Conservation (phyloP, 2,329 filamentous ascomycete species). For the Fusarium sp. region DNA sequence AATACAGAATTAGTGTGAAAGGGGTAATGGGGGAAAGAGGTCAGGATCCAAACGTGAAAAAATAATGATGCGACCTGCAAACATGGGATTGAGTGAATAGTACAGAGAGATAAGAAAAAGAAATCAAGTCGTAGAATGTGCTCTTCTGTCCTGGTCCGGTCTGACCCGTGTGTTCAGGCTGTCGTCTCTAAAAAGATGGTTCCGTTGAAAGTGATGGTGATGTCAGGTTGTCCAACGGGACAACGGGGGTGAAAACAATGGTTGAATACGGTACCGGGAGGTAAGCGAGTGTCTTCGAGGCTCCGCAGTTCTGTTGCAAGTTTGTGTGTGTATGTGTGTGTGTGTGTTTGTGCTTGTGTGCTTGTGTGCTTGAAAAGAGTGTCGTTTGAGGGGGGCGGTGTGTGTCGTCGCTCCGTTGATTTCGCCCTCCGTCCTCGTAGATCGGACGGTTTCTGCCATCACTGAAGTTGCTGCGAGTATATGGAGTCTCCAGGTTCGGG, state of each 20-base stretch:
- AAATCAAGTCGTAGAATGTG: conserved; percentile 34
- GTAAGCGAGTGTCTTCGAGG: conserved; percentile 22
- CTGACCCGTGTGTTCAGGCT: conserved; percentile 27
- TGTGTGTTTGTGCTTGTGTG: not conserved
- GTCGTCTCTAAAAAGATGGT: conserved; percentile 27
- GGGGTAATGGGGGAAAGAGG: conserved; percentile 30
- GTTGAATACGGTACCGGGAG: not conserved
- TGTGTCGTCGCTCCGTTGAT: conserved; percentile 20
- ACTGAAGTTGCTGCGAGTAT: conserved; percentile 63
- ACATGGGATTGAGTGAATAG: conserved; percentile 34
- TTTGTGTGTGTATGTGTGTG: not conserved
- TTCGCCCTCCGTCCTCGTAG: conserved; percentile 8
- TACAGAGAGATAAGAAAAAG: conserved; percentile 29
- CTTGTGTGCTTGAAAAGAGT: not conserved
- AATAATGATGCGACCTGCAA: conserved; percentile 37
- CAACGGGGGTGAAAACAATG: not conserved
- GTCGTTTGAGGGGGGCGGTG: conserved; percentile 8
- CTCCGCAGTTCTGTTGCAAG: conserved; percentile 12
- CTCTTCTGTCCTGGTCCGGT: conserved; percentile 35
- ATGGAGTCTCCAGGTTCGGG: conserved; percentile 39
- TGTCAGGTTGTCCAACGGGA: conserved; percentile 8
- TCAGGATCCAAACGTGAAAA: conserved; percentile 20
- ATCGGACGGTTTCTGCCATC: conserved; percentile 44
- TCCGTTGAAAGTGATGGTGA: conserved; percentile 13
- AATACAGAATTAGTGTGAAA: conserved; percentile 30